These are phyloP conservation scores for Penicillium chermesinum DNA, from an alignment of 495 filamentous ascomycete genomes.

Conservation along the genomic window DNA sequence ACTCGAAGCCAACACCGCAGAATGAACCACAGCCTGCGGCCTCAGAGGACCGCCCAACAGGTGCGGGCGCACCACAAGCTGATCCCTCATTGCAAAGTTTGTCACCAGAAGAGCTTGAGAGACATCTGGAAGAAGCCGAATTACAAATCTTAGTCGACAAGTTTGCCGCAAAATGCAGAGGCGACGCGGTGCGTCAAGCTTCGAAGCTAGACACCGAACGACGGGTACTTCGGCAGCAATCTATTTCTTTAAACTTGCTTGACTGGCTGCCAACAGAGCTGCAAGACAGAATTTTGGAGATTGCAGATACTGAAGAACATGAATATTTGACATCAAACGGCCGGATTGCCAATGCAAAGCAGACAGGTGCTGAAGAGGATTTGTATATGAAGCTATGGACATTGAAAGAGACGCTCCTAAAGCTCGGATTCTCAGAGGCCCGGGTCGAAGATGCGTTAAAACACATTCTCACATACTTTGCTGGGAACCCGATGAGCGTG, in stretches of 20 bases:
- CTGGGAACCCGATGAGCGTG: conserved; percentile 40
- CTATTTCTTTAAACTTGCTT: conserved; percentile 59
- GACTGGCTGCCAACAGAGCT: conserved; percentile 78
- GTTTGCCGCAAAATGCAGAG: conserved; percentile 61
- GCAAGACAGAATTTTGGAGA: conserved; percentile 65
- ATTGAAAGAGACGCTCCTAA: conserved; percentile 60
- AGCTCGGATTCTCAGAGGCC: conserved; percentile 60
- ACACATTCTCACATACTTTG: conserved; percentile 55
- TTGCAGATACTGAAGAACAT: conserved; percentile 43
- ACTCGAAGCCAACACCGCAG: conserved; percentile 37
- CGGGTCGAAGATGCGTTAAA: conserved; percentile 60
- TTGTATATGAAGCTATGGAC: conserved; percentile 74
- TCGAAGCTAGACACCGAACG: conserved; percentile 72
- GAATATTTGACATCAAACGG: conserved; percentile 28
- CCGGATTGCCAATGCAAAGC: conserved; percentile 25
- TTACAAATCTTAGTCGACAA: conserved; percentile 81
- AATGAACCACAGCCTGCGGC: conserved; percentile 34
- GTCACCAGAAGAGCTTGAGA: conserved; percentile 79
- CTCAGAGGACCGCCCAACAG: conserved; percentile 17
- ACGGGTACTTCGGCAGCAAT: conserved; percentile 68
- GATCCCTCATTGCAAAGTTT: conserved; percentile 45
- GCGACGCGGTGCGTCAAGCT: conserved; percentile 62
- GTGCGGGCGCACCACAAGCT: conserved; percentile 13
- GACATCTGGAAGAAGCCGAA: conserved; percentile 72
- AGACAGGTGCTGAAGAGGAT: conserved; percentile 58